These are phyloP conservation scores for Cryphonectria japonica DNA, from an alignment of 2,329 filamentous ascomycete species.

Conservation along the genomic window DNA sequence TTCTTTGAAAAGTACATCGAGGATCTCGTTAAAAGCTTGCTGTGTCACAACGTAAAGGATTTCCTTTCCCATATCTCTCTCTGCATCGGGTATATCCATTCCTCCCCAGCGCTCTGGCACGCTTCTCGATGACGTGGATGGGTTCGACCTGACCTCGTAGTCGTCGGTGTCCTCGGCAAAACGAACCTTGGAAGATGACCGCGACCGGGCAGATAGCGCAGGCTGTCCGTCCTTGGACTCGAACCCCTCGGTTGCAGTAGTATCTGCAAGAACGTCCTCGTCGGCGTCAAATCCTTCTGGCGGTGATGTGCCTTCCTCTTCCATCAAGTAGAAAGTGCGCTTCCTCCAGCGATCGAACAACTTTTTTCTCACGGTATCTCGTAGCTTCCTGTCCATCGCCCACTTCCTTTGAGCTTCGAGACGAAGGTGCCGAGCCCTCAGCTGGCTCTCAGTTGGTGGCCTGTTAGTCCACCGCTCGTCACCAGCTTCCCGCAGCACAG, in stretches of 20 bases:
- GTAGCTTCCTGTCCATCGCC: slow-evolving; percentile 45
- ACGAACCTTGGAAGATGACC: slow-evolving; percentile 78
- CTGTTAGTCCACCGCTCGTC: slow-evolving; percentile 37
- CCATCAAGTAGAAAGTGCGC: slow-evolving; percentile 80
- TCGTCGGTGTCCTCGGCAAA: slow-evolving; percentile 75
- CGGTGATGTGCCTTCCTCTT: slow-evolving; percentile 75
- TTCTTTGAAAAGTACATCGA: slow-evolving; percentile 82
- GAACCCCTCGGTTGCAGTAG: slow-evolving; percentile 43
- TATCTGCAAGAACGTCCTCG: slow-evolving; percentile 56
- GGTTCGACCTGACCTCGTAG: slow-evolving; percentile 71
- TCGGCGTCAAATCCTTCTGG: slow-evolving; percentile 67
- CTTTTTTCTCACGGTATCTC: slow-evolving; percentile 50
- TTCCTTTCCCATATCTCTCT: slow-evolving; percentile 83
- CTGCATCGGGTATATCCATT: slow-evolving; percentile 77
- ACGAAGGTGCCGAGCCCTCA: slow-evolving; percentile 42
- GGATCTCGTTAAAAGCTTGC: slow-evolving; percentile 88
- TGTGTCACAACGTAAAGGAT: slow-evolving; percentile 91
- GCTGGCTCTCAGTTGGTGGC: slow-evolving; percentile 46
- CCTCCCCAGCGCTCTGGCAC: slow-evolving; percentile 77
- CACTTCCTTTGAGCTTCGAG: slow-evolving; percentile 41
- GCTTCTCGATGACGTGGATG: slow-evolving; percentile 72
- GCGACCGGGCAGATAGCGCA: slow-evolving; percentile 57
- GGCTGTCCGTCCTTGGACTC: slow-evolving; percentile 48
- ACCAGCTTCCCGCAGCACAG: slow-evolving; percentile 31
- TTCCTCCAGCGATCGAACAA: slow-evolving; percentile 76